Percentiles rank a stretch among this genome's conserved stretches.
These are phyloP conservation scores for Sclerotinia borealis DNA, from an alignment of 2,329 filamentous ascomycete genomes.

Conservation along the genomic window DNA sequence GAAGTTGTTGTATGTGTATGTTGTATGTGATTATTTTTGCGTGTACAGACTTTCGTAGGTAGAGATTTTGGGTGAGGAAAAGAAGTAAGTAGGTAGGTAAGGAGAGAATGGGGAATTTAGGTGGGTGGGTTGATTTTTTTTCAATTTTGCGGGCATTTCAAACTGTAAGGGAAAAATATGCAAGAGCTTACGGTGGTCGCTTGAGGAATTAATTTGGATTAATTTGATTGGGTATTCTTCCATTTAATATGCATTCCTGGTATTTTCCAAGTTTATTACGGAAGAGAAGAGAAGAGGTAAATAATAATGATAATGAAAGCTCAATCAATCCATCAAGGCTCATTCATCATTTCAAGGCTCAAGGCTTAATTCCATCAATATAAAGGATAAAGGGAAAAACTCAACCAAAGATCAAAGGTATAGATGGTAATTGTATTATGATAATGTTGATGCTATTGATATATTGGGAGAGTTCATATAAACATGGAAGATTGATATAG, in stretches of 20 bases:
- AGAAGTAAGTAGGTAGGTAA: too few species aligned
- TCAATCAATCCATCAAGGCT: too few species aligned
- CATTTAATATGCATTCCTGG: background rate
- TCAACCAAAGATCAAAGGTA: too few species aligned
- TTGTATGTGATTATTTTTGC: conserved; percentile 4
- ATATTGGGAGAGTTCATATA: too few species aligned
- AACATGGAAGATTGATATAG: too few species aligned
- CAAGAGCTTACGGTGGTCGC: background rate
- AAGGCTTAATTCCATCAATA: too few species aligned
- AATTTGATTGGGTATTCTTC: background rate
- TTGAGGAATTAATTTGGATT: background rate
- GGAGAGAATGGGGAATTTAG: background rate
- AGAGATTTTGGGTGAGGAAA: conserved; percentile 10
- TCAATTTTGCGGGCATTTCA: conserved; percentile 2
- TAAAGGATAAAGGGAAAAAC: too few species aligned
- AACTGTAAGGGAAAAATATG: conserved; percentile 6
- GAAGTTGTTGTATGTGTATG: background rate
- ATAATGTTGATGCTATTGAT: too few species aligned
- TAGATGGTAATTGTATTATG: too few species aligned
- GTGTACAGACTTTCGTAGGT: conserved; percentile 4
- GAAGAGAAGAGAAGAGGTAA: too few species aligned
- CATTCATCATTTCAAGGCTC: too few species aligned
- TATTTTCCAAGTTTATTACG: background rate
- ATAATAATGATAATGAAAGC: too few species aligned
- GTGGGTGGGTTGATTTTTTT: conserved; percentile 1